These are phyloP conservation scores for Lepiota subincarnata DNA, from an alignment of 768 basidiomycete genomes.

Conservation along the genomic window DNA sequence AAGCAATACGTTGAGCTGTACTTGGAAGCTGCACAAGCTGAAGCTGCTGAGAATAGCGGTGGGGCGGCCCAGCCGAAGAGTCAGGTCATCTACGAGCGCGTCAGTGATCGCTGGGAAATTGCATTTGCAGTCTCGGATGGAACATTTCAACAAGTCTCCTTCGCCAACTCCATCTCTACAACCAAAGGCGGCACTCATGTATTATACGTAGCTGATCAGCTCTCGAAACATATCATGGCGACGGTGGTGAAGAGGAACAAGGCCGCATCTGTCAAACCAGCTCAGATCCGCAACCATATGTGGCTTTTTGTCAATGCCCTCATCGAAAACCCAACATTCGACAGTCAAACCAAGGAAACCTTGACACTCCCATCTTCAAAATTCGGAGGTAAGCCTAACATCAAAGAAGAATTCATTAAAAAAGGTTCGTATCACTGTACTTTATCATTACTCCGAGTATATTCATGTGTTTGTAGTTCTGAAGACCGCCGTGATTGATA, in stretches of 20 bases:
- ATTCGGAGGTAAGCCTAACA: constrained; percentile 81
- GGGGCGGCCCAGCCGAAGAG: constrained; percentile 78
- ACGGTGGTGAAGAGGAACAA: constrained; percentile 97
- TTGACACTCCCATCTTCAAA: constrained; percentile 83
- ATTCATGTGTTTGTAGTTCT: constrained; percentile 45
- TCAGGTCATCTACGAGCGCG: constrained; percentile 76
- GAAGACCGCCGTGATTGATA: constrained; percentile 88
- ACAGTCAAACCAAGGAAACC: constrained; percentile 98
- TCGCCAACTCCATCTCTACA: constrained; percentile 96
- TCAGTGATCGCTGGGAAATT: constrained; percentile 87
- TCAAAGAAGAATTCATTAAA: constrained; percentile 94
- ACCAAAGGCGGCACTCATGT: constrained; percentile 97
- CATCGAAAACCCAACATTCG: constrained; percentile 97
- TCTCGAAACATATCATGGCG: constrained; percentile 79
- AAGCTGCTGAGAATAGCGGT: constrained; percentile 64
- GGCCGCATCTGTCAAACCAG: constrained; percentile 86
- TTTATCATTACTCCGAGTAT: constrained; percentile 1
- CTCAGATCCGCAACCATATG: constrained; percentile 96
- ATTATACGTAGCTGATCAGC: constrained; percentile 75
- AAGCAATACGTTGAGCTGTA: constrained; percentile 97
- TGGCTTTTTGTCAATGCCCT: constrained; percentile 96
- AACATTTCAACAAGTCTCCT: constrained; percentile 89
- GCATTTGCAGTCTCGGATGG: constrained; percentile 95
- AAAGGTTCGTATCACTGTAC: constrained; percentile 57
- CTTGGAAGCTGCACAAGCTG: constrained; percentile 69